Conservation (phyloP, 306 rosid species). For the Acacia acuminata region DNA sequence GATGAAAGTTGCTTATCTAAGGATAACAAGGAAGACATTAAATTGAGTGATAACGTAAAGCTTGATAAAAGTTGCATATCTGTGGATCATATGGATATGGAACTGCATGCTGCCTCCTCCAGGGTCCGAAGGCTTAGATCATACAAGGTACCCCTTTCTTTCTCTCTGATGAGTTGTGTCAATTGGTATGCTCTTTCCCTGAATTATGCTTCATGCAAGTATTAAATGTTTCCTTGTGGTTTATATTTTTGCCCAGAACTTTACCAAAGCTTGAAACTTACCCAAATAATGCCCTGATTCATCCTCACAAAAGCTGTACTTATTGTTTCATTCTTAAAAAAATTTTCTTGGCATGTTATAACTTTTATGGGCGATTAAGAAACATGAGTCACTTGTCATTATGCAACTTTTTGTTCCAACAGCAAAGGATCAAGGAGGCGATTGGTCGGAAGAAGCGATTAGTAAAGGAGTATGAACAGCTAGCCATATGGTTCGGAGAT, state of each 20-base stretch:
- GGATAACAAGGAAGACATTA: conserved; percentile 57
- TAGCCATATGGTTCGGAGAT: conserved; percentile 89
- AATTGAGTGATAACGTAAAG: conserved; percentile 54
- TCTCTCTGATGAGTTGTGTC: conserved; percentile 18
- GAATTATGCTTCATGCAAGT: background rate
- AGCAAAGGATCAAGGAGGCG: conserved; percentile 79
- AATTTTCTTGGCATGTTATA: background rate
- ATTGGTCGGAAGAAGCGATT: conserved; percentile 71
- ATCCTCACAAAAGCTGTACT: background rate
- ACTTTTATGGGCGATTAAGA: background rate
- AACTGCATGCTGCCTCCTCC: conserved; percentile 54
- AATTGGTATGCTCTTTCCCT: background rate
- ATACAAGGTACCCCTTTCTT: conserved; percentile 59
- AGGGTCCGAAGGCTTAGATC: conserved; percentile 65
- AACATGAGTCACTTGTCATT: background rate
- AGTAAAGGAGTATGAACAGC: conserved; percentile 80
- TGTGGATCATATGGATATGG: conserved; percentile 45
- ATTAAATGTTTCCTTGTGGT: background rate
- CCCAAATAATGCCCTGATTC: background rate
- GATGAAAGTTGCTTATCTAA: conserved; percentile 53
- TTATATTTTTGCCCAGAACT: conserved; percentile 14
- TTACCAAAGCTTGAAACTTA: background rate
- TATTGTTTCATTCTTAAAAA: background rate
- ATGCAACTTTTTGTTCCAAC: conserved; percentile 15
- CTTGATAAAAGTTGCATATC: conserved; percentile 50